These are phyloP conservation scores for Lasiosphaeria miniovina DNA, from an alignment of 495 filamentous ascomycete species.

Conservation along the genomic window DNA sequence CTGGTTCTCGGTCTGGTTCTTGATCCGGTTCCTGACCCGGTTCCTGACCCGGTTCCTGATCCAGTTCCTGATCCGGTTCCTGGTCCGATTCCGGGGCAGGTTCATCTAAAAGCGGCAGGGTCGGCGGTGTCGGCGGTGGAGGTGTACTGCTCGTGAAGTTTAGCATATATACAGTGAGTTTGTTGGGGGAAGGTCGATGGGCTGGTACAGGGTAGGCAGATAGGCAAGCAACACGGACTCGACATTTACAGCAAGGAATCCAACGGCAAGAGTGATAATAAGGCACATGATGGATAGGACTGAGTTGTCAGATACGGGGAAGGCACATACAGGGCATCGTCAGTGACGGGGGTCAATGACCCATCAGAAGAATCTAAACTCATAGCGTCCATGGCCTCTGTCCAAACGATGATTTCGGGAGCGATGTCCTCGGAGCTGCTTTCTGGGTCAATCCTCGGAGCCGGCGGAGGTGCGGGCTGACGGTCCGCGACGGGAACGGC, in stretches of 20 bases:
- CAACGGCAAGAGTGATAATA: no score
- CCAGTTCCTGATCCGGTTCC: neutral
- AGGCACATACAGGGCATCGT: neutral
- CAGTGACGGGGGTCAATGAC: constrained; percentile 2
- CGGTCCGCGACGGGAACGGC: neutral
- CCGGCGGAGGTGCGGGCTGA: no score
- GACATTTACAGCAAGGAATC: no score
- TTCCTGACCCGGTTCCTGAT: neutral
- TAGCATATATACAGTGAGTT: no score
- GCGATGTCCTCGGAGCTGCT: constrained; percentile 29
- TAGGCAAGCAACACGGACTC: no score
- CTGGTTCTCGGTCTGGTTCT: neutral
- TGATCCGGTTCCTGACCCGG: neutral
- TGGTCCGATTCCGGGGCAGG: neutral
- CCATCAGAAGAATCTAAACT: constrained; percentile 16
- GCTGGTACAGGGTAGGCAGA: no score
- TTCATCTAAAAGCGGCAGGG: neutral
- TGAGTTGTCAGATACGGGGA: no score
- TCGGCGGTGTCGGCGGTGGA: neutral
- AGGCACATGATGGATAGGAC: no score
- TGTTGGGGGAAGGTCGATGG: no score
- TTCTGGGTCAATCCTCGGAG: neutral
- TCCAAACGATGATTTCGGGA: constrained; percentile 39
- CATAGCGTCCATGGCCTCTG: constrained; percentile 33
- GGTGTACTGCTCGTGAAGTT: neutral